A percentile compares a stretch with the other conserved stretches of the same genome.
Evolutionary conservation across 73 alveolate genomes (phyloP).

Genomic region (Strombidium stylifer): DNA sequence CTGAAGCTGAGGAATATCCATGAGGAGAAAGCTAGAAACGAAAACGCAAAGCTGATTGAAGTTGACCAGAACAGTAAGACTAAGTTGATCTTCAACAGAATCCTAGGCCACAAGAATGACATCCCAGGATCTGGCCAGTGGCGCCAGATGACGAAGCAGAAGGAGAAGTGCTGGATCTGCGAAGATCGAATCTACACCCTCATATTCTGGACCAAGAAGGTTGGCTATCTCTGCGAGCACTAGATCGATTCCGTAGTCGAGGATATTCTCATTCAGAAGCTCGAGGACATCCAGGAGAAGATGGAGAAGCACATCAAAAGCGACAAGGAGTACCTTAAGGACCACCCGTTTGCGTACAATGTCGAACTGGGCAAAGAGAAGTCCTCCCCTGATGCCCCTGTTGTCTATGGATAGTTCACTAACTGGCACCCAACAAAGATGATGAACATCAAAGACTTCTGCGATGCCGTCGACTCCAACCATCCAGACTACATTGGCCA

Average conservation of each 20-base stretch:
- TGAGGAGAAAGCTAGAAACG: neutral
- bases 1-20: slow-evolving; percentile 11
- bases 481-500: neutral
- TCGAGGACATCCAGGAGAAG: neutral
- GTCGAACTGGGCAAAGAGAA: no score
- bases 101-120: slow-evolving; percentile 20
- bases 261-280: neutral
- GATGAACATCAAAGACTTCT: slow-evolving; percentile 12
- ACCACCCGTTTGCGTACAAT: no score
- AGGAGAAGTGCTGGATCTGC: slow-evolving; percentile 47
- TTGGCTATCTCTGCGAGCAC: slow-evolving; percentile 3
- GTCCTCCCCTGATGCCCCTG: neutral
- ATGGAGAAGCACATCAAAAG: neutral
- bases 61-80: neutral
- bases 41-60: neutral
- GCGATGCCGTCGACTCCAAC: slow-evolving; percentile 6
- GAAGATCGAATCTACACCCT: slow-evolving; percentile 25
- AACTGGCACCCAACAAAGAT: slow-evolving; percentile 10
- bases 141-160: slow-evolving; percentile 24
- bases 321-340: no score
- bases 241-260: neutral
- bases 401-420: slow-evolving; percentile 14
- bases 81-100: slow-evolving; percentile 21
- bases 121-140: slow-evolving; percentile 33
- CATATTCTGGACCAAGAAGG: slow-evolving; percentile 15